Evolutionary conservation across 2,329 filamentous ascomycete species (phyloP).

Genomic region (Setomelanomma holmii): DNA sequence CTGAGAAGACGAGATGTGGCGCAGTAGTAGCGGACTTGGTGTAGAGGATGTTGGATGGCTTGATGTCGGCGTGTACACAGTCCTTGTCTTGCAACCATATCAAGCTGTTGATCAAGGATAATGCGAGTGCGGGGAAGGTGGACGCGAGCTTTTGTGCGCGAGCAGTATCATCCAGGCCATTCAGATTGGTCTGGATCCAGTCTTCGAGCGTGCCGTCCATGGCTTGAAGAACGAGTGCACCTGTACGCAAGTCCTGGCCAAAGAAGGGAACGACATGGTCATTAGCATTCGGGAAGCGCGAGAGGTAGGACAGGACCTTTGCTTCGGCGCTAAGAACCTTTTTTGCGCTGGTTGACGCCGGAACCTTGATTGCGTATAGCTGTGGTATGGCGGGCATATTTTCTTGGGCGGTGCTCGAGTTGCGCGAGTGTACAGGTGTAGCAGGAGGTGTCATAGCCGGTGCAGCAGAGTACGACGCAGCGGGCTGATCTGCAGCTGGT

Average conservation of each 20-base stretch:
- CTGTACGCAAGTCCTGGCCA: constrained; percentile 39
- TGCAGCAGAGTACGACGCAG: neutral
- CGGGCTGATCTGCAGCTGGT: constrained; percentile 8
- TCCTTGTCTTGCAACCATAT: constrained; percentile 51
- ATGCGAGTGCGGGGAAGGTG: constrained; percentile 51
- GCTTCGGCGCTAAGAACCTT: constrained; percentile 42
- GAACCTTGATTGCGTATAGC: constrained; percentile 46
- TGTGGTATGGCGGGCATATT: constrained; percentile 17
- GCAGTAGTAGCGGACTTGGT: constrained; percentile 10
- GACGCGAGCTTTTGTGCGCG: constrained; percentile 46
- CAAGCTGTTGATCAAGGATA: constrained; percentile 50
- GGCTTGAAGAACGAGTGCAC: constrained; percentile 41
- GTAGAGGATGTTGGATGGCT: constrained; percentile 56
- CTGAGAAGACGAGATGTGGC: constrained; percentile 47
- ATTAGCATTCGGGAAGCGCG: constrained; percentile 28
- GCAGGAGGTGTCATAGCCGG: constrained; percentile 33
- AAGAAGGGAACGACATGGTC: constrained; percentile 43
- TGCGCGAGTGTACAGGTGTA: constrained; percentile 33
- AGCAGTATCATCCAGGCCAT: constrained; percentile 26
- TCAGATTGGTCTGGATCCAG: constrained; percentile 39
- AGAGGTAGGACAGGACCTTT: constrained; percentile 42
- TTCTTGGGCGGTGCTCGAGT: constrained; percentile 15
- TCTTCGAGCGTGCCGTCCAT: constrained; percentile 43
- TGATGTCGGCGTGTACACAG: constrained; percentile 56
- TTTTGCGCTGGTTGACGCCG: constrained; percentile 37